A percentile compares a stretch with the other conserved stretches of the same genome.
Conservation (phyloP, 306 rosid genomes). For the Fragaria nilgerrensis region DNA sequence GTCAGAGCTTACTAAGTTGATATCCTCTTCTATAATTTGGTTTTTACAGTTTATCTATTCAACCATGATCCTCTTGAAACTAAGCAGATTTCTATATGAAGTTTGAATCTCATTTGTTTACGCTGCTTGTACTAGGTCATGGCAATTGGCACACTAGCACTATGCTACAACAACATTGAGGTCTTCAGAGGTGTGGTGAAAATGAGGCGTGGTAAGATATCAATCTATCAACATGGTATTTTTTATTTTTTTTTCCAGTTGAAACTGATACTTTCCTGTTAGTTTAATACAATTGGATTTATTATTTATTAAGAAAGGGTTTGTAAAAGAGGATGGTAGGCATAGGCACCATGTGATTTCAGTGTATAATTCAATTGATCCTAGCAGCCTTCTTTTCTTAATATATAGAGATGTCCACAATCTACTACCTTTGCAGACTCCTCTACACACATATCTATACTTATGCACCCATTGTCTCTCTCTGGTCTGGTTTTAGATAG, state of each 20-base stretch:
- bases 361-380: not conserved
- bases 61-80: not conserved
- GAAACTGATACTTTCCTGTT: constrained; percentile 14
- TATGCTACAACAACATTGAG: constrained; percentile 84
- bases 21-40: not conserved
- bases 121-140: constrained; percentile 55
- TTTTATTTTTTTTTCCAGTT: constrained; percentile 2
- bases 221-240: constrained; percentile 18
- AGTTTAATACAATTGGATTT: constrained; percentile 16
- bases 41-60: not conserved
- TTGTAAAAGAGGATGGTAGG: not conserved
- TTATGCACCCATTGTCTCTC: not conserved
- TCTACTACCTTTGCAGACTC: not conserved
- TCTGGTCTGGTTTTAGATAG: not conserved
- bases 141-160: constrained; percentile 92
- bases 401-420: not conserved
- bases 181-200: constrained; percentile 97
- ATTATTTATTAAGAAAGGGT: not conserved
- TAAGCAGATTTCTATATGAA: not conserved
- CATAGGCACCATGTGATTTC: not conserved
- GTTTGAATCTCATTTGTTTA: constrained; percentile 30
- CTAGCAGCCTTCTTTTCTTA: not conserved
- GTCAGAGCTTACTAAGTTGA: not conserved
- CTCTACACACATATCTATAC: not conserved
- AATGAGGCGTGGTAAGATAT: constrained; percentile 90